Conservation (phyloP, 2,329 filamentous ascomycete genomes). For the Alternaria solani region DNA sequence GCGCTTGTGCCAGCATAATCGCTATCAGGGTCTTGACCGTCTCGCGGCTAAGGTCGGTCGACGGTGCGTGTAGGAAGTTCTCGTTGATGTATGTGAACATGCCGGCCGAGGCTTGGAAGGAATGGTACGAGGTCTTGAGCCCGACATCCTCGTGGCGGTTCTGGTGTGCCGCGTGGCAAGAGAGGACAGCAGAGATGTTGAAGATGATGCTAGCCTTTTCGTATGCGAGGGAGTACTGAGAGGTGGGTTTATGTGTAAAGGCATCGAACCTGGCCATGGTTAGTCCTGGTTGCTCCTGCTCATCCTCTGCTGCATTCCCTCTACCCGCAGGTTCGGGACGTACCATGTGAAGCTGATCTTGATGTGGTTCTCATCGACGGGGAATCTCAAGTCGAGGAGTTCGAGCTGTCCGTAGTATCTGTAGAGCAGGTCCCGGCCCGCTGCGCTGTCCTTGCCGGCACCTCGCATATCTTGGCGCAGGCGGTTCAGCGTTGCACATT, state of each 20-base stretch:
- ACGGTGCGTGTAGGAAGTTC: constrained; percentile 97
- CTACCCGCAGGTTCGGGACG: constrained; percentile 21
- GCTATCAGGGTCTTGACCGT: constrained; percentile 94
- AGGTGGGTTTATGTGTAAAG: constrained; percentile 98
- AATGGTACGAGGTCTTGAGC: constrained; percentile 96
- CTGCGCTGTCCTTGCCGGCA: constrained; percentile 93
- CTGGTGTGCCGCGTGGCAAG: constrained; percentile 92
- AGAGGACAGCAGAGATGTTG: constrained; percentile 97
- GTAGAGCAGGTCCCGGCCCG: constrained; percentile 91
- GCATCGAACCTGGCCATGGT: constrained; percentile 83
- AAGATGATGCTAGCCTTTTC: constrained; percentile 99
- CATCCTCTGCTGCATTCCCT: neutral
- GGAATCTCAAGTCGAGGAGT: constrained; percentile 90
- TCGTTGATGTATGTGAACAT: constrained; percentile 99
- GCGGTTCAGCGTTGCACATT: constrained; percentile 92
- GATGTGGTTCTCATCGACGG: constrained; percentile 98
- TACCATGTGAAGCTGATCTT: constrained; percentile 99
- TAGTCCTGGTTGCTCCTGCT: constrained; percentile 23
- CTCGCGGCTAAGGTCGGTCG: constrained; percentile 92
- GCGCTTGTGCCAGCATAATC: constrained; percentile 92
- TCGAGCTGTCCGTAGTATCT: constrained; percentile 98
- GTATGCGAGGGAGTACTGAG: constrained; percentile 95
- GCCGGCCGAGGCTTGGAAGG: constrained; percentile 95
- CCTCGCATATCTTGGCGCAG: constrained; percentile 98
- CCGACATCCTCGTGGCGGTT: constrained; percentile 90